Evolutionary conservation across 306 rosid species (phyloP).

Genomic region (Ceratonia siliqua): DNA sequence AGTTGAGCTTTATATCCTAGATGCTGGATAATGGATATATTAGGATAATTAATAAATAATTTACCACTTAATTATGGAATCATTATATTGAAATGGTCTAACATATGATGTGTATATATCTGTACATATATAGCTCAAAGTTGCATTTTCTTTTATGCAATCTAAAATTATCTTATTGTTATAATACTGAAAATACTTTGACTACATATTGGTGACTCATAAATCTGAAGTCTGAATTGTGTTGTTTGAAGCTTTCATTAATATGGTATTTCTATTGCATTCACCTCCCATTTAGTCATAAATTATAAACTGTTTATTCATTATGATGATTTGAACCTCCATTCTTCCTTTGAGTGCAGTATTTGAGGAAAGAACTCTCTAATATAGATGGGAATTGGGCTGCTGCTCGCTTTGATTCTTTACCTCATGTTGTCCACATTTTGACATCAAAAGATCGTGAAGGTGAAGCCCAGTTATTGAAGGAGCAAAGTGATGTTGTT

Average conservation of each 20-base stretch:
- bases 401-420: slow-evolving; percentile 95
- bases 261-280: slow-evolving; percentile 18
- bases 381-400: slow-evolving; percentile 89
- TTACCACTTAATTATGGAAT: neutral
- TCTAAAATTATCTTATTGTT: neutral
- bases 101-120: neutral
- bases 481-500: slow-evolving; percentile 95
- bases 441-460: slow-evolving; percentile 98
- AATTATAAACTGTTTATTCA: neutral
- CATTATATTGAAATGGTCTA: slow-evolving; percentile 2
- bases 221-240: neutral
- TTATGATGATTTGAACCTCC: slow-evolving; percentile 32
- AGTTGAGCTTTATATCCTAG: neutral
- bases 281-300: neutral
- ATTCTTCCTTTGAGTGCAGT: slow-evolving; percentile 57
- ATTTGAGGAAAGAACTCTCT: slow-evolving; percentile 78
- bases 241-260: neutral
- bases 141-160: neutral
- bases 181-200: neutral
- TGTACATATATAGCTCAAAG: neutral
- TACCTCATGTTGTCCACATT: slow-evolving; percentile 98
- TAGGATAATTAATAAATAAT: neutral
- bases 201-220: neutral
- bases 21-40: neutral
- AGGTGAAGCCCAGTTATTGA: slow-evolving; percentile 67